Conservation (phyloP, 371 early-diverging fungal genomes). For the Lichtheimia corymbifera region DNA sequence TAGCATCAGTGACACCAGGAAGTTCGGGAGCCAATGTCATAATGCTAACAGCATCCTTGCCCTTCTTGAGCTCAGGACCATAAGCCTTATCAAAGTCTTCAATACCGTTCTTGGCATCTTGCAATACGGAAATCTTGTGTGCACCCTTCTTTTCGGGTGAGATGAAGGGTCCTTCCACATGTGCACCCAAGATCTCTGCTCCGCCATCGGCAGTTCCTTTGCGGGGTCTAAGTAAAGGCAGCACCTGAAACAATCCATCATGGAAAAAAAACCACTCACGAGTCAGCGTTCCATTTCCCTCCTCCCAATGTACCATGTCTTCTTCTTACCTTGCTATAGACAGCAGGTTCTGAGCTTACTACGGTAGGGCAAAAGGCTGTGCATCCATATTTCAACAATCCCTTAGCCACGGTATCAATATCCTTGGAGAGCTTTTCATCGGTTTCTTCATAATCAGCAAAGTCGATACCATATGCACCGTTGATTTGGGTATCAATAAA, state of each 20-base stretch:
- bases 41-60: slow-evolving; percentile 61
- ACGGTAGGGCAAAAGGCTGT: slow-evolving; percentile 86
- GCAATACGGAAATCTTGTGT: slow-evolving; percentile 72
- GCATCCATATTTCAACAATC: slow-evolving; percentile 76
- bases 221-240: slow-evolving; percentile 70
- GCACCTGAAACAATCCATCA: slow-evolving; percentile 38
- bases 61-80: slow-evolving; percentile 55
- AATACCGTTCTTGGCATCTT: slow-evolving; percentile 66
- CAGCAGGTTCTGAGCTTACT: slow-evolving; percentile 73
- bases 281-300: background rate
- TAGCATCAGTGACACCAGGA: slow-evolving; percentile 70
- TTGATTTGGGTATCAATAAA: slow-evolving; percentile 87
- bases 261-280: background rate
- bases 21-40: slow-evolving; percentile 86
- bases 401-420: slow-evolving; percentile 71
- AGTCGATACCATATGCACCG: slow-evolving; percentile 86
- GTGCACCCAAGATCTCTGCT: slow-evolving; percentile 83
- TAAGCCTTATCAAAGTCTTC: slow-evolving; percentile 73
- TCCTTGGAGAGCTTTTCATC: slow-evolving; percentile 52
- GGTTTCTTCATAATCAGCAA: slow-evolving; percentile 56
- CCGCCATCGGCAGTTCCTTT: slow-evolving; percentile 70
- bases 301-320: background rate
- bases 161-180: slow-evolving; percentile 85
- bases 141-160: slow-evolving; percentile 67
- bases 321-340: slow-evolving; percentile 68